These are phyloP conservation scores for Myriosclerotinia duriaeana DNA, from an alignment of 2,329 filamentous ascomycete species.

Conservation along the genomic window DNA sequence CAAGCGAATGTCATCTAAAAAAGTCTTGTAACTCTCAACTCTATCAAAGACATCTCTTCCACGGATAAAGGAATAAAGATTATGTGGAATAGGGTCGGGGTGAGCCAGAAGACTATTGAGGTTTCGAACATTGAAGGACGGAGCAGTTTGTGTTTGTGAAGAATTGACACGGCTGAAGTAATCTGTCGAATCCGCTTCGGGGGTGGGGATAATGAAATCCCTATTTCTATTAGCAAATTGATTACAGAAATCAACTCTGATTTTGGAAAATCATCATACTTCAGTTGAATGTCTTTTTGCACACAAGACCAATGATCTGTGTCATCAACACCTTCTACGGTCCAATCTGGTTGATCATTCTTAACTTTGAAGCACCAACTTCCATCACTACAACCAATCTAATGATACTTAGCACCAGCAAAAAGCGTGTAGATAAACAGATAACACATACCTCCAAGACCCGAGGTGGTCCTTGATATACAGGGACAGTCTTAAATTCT, in stretches of 20 bases:
- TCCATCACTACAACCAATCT: constrained; percentile 38
- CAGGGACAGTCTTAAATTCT: constrained; percentile 20
- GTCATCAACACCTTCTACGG: constrained; percentile 39
- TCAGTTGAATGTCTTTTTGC: constrained; percentile 24
- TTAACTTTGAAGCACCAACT: constrained; percentile 38
- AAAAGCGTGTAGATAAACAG: no score
- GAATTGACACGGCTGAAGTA: constrained; percentile 33
- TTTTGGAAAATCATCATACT: constrained; percentile 22
- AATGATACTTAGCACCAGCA: neutral
- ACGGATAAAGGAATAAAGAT: constrained; percentile 37
- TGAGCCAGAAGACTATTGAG: constrained; percentile 35
- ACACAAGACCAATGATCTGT: constrained; percentile 36
- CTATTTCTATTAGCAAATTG: constrained; percentile 24
- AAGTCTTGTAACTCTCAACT: constrained; percentile 36
- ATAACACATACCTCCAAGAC: constrained; percentile 32
- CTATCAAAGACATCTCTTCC: constrained; percentile 38
- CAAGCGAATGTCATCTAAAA: constrained; percentile 38
- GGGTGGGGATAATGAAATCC: constrained; percentile 33
- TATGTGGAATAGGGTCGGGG: constrained; percentile 33
- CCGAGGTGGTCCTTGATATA: constrained; percentile 31
- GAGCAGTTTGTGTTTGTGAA: constrained; percentile 30
- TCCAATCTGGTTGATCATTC: constrained; percentile 35
- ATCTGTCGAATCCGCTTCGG: constrained; percentile 25
- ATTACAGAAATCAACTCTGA: neutral
- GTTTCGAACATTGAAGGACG: constrained; percentile 37